A percentile compares a stretch with the other conserved stretches of the same genome.
Evolutionary conservation across 371 early-diverging fungal species (phyloP).

Genomic region (Apophysomyces trapeziformis): DNA sequence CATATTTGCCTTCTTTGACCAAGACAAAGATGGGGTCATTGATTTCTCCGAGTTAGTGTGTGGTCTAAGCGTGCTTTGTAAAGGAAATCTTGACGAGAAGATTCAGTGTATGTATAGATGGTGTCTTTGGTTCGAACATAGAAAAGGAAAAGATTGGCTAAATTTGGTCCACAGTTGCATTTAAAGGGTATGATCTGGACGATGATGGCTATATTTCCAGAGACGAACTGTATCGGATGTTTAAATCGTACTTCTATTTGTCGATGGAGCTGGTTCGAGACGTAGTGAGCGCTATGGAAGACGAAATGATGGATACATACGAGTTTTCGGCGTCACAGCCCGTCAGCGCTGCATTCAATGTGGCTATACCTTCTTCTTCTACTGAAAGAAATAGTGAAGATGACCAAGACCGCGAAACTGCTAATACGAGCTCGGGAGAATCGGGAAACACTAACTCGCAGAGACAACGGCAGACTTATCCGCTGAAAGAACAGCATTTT

Average conservation of each 20-base stretch:
- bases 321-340: conserved; percentile 92
- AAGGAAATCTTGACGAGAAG: conserved; percentile 89
- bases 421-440: conserved; percentile 5
- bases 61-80: conserved; percentile 83
- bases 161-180: conserved; percentile 63
- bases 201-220: conserved; percentile 85
- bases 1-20: conserved; percentile 91
- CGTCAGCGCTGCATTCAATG: conserved; percentile 91
- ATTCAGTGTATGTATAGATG: conserved; percentile 67
- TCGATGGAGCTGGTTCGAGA: conserved; percentile 90
- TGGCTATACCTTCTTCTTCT: conserved; percentile 68
- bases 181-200: conserved; percentile 93
- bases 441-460: neutral
- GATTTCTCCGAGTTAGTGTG: conserved; percentile 83
- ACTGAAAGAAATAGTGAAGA: conserved; percentile 27
- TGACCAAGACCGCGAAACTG: conserved; percentile 16
- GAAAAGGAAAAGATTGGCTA: neutral
- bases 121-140: no score
- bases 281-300: conserved; percentile 89
- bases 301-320: conserved; percentile 86
- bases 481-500: conserved; percentile 47
- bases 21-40: conserved; percentile 76
- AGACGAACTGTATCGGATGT: conserved; percentile 86
- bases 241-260: conserved; percentile 89
- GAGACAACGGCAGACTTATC: conserved; percentile 30